Conservation (phyloP, 495 filamentous ascomycete species). For the Neurospora sp. region DNA sequence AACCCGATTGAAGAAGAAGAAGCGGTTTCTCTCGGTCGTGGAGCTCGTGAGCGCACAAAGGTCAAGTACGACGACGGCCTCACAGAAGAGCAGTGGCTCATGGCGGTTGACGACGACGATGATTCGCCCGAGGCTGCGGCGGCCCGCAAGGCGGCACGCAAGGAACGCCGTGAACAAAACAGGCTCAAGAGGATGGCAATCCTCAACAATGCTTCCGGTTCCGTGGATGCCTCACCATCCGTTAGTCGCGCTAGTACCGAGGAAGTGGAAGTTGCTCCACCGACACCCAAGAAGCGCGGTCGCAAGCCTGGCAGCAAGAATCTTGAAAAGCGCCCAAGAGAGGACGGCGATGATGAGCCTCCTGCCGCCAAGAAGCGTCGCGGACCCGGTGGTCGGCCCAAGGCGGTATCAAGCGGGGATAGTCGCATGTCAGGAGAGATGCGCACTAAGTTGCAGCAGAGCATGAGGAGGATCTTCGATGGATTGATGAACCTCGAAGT, state of each 20-base stretch:
- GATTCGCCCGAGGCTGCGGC: constrained; percentile 89
- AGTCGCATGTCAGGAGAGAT: constrained; percentile 32
- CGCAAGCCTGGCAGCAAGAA: constrained; percentile 61
- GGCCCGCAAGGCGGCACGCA: constrained; percentile 75
- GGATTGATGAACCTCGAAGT: constrained; percentile 69
- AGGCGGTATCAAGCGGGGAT: constrained; percentile 26
- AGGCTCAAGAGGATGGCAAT: constrained; percentile 50
- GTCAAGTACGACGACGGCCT: constrained; percentile 96
- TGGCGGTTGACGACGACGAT: constrained; percentile 91
- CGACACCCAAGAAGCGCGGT: constrained; percentile 56
- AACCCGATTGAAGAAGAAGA: constrained; percentile 73
- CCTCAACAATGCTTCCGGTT: constrained; percentile 24
- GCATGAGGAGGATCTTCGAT: constrained; percentile 64
- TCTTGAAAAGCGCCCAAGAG: constrained; percentile 74
- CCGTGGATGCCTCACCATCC: constrained; percentile 60
- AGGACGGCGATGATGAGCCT: constrained; percentile 67
- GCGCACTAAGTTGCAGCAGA: constrained; percentile 58
- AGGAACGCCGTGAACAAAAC: constrained; percentile 65
- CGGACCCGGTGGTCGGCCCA: constrained; percentile 53
- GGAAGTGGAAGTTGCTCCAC: constrained; percentile 27
- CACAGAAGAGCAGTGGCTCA: constrained; percentile 93
- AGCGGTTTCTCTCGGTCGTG: constrained; percentile 70
- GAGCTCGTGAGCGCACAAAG: constrained; percentile 83
- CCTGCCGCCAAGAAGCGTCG: constrained; percentile 78
- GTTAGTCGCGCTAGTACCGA: constrained; percentile 73